Evolutionary conservation across 371 early-diverging fungal genomes (phyloP), one percentile per base, ranked within the genome.

Genomic region (Syncephalastrum monosporum): DNA sequence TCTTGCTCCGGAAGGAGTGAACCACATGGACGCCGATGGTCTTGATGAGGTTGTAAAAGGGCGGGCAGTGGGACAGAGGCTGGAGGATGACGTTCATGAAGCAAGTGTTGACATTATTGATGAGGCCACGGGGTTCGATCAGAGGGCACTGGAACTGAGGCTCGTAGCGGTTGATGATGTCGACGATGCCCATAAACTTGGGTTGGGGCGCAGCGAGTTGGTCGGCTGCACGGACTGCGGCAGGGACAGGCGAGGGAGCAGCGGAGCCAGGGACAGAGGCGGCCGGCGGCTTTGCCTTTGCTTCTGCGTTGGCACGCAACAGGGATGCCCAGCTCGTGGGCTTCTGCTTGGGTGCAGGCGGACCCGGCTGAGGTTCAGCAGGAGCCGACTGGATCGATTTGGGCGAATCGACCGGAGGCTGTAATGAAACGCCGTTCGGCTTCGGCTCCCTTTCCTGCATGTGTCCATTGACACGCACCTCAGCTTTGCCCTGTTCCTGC

Each of bases 81-180:
- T 94, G 95, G 24, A 94, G 74, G 49, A 94, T 91, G 74, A 91
- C 93, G 65, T 97, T 98, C 92, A 97, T 92, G 65, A 94, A 98
- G 72, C 98, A 98, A 74, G 91, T 95, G 76, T 98, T 98, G 45
- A 97, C 97, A 56, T 86, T 90, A 66, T 98, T 98, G 58, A 93
- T 88, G 47, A 98, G 82, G 4, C 98, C 98, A 38, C 97, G 85
- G 15, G 97, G 96, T 55, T 85, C 84, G 29, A 94, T 74, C 23
- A 87, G 72, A 42, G 76, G 74, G 6, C 74, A 73, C 16, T 63
- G 58, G 47, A 75, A 84, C 4, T 70, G 70, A 14, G 82, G 78
- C 42, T 83, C 73, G 56, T 74, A 86, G 42, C 78, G 77, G 54
- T 71, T 68, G 21, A 87, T 71, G 16, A 85, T 79, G 47, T 82